These are phyloP conservation scores for Quercus suber DNA, from an alignment of 306 rosid genomes.

Conservation along the genomic window DNA sequence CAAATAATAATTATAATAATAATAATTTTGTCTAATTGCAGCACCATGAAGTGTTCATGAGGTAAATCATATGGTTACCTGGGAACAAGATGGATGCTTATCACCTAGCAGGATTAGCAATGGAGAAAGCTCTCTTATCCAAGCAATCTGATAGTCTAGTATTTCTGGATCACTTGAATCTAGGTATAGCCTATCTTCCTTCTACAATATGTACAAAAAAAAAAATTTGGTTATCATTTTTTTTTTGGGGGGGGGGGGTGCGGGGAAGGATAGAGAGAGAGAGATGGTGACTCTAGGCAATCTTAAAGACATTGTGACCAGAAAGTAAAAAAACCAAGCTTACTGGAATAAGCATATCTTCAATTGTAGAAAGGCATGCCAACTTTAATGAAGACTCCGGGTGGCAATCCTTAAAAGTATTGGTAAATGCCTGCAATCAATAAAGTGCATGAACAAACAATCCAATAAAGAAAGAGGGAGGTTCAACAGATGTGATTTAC, in stretches of 20 bases:
- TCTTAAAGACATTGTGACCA: background rate
- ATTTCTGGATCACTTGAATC: conserved; percentile 47
- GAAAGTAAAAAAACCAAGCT: conserved; percentile 31
- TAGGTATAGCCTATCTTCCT: conserved; percentile 32
- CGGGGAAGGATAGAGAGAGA: background rate
- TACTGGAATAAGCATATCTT: conserved; percentile 73
- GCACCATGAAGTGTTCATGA: conserved; percentile 15
- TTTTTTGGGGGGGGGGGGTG: background rate
- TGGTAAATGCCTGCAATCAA: conserved; percentile 67
- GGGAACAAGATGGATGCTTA: conserved; percentile 49
- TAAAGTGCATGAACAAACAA: background rate
- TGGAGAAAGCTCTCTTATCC: conserved; percentile 74
- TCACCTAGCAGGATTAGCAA: conserved; percentile 72
- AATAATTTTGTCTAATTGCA: conserved; percentile 2
- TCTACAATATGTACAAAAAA: conserved; percentile 39
- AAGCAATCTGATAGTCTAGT: conserved; percentile 48
- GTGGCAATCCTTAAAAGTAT: conserved; percentile 63
- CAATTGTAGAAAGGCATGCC: conserved; percentile 68
- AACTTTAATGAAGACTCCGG: conserved; percentile 65
- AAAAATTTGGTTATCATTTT: background rate
- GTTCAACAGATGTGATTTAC: background rate
- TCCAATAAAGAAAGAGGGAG: background rate
- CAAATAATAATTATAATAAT: background rate
- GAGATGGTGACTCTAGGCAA: background rate
- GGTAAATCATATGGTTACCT: conserved; percentile 40